Percentiles rank a stretch among this genome's conserved stretches.
Conservation (phyloP, 2,329 filamentous ascomycete genomes). For the Fusarium palustre region DNA sequence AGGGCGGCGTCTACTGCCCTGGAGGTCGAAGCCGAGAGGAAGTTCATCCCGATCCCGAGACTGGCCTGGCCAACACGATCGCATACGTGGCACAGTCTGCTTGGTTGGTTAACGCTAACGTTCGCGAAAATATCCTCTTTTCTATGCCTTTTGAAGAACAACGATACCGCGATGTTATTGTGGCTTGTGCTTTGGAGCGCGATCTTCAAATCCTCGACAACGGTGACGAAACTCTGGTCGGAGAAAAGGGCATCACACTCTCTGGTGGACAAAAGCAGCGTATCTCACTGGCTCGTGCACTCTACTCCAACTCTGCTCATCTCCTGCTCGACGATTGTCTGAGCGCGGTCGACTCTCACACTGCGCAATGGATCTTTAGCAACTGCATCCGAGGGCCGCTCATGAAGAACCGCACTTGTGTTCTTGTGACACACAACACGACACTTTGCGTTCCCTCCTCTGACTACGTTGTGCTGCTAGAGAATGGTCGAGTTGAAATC, state of each 20-base stretch:
- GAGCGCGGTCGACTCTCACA: constrained; percentile 96
- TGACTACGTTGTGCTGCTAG: constrained; percentile 83
- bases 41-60: constrained; percentile 81
- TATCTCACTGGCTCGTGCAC: constrained; percentile 92
- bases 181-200: constrained; percentile 89
- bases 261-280: constrained; percentile 98
- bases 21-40: constrained; percentile 89
- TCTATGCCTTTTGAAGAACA: constrained; percentile 82
- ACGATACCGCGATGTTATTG: constrained; percentile 87
- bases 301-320: constrained; percentile 96
- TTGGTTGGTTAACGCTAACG: constrained; percentile 95
- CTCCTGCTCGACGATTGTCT: constrained; percentile 94
- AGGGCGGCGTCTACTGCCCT: constrained; percentile 85
- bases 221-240: constrained; percentile 92
- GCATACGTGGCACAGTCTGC: constrained; percentile 97
- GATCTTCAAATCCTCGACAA: constrained; percentile 93
- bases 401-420: constrained; percentile 90
- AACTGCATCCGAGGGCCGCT: constrained; percentile 90
- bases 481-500: constrained; percentile 82
- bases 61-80: constrained; percentile 88
- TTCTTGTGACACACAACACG: constrained; percentile 95
- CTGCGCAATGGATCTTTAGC: constrained; percentile 97
- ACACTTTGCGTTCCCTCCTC: constrained; percentile 86
- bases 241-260: constrained; percentile 96
- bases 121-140: constrained; percentile 96